These are phyloP conservation scores for Ceratocystis lukuohia DNA, from an alignment of 2,329 filamentous ascomycete genomes.

Conservation along the genomic window DNA sequence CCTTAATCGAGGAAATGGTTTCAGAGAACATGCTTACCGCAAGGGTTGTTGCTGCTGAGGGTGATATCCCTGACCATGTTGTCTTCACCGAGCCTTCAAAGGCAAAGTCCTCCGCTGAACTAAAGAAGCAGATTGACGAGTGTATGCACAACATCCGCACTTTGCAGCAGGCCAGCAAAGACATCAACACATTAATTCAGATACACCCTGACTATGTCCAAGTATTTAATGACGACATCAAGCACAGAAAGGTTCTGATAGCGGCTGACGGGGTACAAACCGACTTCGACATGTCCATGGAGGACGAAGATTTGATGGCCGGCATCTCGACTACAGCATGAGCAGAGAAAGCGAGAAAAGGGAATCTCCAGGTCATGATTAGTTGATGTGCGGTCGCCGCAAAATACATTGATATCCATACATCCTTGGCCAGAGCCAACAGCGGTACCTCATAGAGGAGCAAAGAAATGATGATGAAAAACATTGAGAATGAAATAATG, in stretches of 20 bases:
- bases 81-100: constrained; percentile 34
- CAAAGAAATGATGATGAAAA: neutral
- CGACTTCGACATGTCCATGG: constrained; percentile 35
- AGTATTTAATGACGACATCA: constrained; percentile 34
- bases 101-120: constrained; percentile 20
- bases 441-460: too few species aligned
- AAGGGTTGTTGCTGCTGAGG: constrained; percentile 34
- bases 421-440: neutral
- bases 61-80: constrained; percentile 33
- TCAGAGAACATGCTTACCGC: constrained; percentile 39
- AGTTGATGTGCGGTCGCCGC: neutral
- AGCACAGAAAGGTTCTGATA: constrained; percentile 23
- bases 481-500: neutral
- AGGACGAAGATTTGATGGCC: constrained; percentile 50
- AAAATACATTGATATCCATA: neutral
- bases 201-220: constrained; percentile 45
- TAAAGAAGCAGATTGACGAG: constrained; percentile 32
- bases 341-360: neutral
- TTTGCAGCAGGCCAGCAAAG: constrained; percentile 36
- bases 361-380: neutral
- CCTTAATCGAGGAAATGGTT: constrained; percentile 43
- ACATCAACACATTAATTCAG: constrained; percentile 41
- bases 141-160: constrained; percentile 32
- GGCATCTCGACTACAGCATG: constrained; percentile 24
- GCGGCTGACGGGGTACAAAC: constrained; percentile 31